phyloP scores from a whole-genome alignment of 176 grass and related monocot genomes.

The Tuctoria greenei region DNA sequence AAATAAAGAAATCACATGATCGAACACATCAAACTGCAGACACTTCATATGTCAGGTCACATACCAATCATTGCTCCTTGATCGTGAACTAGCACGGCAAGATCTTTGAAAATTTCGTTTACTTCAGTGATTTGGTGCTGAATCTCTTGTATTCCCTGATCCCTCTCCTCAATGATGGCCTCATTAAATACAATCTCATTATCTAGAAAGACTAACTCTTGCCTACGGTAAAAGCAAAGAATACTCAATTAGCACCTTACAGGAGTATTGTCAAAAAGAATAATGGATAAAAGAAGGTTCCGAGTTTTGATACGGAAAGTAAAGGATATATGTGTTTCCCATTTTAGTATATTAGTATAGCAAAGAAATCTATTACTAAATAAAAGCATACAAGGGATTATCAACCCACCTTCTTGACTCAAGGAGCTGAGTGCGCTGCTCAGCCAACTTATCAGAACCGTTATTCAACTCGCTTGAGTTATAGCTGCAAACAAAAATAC shows the following conservation, averaged over 20 bases:
- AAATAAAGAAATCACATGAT: not conserved
- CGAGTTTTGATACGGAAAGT: conserved; percentile 21
- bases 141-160: conserved; percentile 91
- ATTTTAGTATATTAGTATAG: not conserved
- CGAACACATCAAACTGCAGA: conserved; percentile 1
- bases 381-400: not conserved
- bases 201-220: conserved; percentile 81
- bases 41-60: not conserved
- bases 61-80: conserved; percentile 82
- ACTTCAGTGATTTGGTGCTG: conserved; percentile 87
- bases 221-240: conserved; percentile 42
- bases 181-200: conserved; percentile 88
- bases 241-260: not conserved
- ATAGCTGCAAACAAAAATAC: conserved; percentile 50
- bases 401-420: conserved; percentile 50
- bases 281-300: not conserved
- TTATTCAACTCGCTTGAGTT: conserved; percentile 59
- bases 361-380: not conserved
- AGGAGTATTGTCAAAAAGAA: not conserved
- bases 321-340: not conserved
- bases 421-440: conserved; percentile 63
- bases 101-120: conserved; percentile 95
- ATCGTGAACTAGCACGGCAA: conserved; percentile 91
- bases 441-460: conserved; percentile 54
- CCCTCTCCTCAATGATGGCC: conserved; percentile 91